Evolutionary conservation across 345 rosid genomes (phyloP).

Genomic region (Arabidopsis arenosa): DNA sequence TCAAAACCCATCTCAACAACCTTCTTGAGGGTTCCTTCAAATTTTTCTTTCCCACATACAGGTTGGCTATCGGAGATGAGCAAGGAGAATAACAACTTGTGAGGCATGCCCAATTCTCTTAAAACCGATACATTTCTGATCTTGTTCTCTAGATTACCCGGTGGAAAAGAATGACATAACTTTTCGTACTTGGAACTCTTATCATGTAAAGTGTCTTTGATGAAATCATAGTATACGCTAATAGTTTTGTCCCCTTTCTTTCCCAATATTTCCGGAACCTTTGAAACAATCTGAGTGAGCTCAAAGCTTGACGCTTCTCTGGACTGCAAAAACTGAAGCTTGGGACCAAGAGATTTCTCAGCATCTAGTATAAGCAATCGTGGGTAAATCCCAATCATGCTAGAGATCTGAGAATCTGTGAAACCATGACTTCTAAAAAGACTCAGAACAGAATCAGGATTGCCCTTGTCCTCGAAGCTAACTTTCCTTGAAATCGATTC

Average conservation of each 20-base stretch:
- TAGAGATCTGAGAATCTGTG: slow-evolving; percentile 35
- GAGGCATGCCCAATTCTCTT: slow-evolving; percentile 35
- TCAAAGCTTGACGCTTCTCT: slow-evolving; percentile 37
- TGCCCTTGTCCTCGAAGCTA: neutral
- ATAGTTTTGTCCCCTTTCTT: slow-evolving; percentile 1
- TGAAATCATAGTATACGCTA: slow-evolving; percentile 19
- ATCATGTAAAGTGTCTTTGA: slow-evolving; percentile 1
- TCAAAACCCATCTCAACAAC: slow-evolving; percentile 32
- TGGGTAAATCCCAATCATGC: slow-evolving; percentile 21
- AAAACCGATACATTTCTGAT: slow-evolving; percentile 20
- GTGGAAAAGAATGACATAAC: neutral
- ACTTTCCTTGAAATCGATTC: slow-evolving; percentile 13
- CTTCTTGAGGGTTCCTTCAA: slow-evolving; percentile 17
- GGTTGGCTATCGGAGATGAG: neutral
- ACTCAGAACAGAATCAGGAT: slow-evolving; percentile 23
- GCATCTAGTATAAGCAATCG: slow-evolving; percentile 3
- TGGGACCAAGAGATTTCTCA: slow-evolving; percentile 37
- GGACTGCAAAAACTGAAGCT: slow-evolving; percentile 36
- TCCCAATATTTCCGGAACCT: slow-evolving; percentile 24
- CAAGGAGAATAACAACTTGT: neutral
- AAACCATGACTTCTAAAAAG: slow-evolving; percentile 33
- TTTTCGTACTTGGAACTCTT: neutral
- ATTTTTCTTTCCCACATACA: neutral
- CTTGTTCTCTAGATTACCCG: neutral
- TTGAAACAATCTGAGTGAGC: neutral